Evolutionary conservation across 495 filamentous ascomycete genomes (phyloP).

Genomic region (Aspergillus wentii): DNA sequence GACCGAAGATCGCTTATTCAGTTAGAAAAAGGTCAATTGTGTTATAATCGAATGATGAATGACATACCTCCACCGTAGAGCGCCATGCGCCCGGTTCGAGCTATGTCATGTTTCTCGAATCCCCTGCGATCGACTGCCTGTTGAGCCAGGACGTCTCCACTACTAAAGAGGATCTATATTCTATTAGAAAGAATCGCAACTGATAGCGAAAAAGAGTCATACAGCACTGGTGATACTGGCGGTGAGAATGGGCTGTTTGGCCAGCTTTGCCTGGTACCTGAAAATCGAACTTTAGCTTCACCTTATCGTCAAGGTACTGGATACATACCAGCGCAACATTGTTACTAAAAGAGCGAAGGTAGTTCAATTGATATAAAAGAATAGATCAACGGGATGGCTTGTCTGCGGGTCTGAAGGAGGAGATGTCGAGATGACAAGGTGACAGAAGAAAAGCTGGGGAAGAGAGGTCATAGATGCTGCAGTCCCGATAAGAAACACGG

Average conservation of each 20-base stretch:
- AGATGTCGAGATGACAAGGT: too few relatives aligned
- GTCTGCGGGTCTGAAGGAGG: too few relatives aligned
- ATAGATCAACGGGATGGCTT: too few relatives aligned
- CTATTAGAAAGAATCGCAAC: not conserved
- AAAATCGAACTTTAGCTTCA: conserved; percentile 8
- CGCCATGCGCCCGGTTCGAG: conserved; percentile 83
- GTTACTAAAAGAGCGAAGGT: too few relatives aligned
- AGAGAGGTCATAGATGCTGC: too few relatives aligned
- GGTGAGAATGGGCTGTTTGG: conserved; percentile 77
- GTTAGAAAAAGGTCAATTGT: conserved; percentile 8
- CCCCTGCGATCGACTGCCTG: conserved; percentile 85
- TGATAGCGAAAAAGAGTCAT: conserved; percentile 14
- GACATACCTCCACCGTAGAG: conserved; percentile 80
- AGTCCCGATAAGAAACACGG: conserved; percentile 14
- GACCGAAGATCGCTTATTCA: conserved; percentile 75
- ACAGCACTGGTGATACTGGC: conserved; percentile 81
- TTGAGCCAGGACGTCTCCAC: conserved; percentile 89
- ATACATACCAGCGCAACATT: conserved; percentile 43
- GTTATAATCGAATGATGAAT: not conserved
- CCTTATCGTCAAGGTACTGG: conserved; percentile 7
- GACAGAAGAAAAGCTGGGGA: conserved; percentile 1
- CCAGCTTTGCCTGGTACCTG: conserved; percentile 88
- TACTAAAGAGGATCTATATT: conserved; percentile 73
- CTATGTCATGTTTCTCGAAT: conserved; percentile 70
- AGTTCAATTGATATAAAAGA: too few relatives aligned